phyloP scores from a whole-genome alignment of 768 basidiomycete genomes.

The Nevesoporus exiguus region DNA sequence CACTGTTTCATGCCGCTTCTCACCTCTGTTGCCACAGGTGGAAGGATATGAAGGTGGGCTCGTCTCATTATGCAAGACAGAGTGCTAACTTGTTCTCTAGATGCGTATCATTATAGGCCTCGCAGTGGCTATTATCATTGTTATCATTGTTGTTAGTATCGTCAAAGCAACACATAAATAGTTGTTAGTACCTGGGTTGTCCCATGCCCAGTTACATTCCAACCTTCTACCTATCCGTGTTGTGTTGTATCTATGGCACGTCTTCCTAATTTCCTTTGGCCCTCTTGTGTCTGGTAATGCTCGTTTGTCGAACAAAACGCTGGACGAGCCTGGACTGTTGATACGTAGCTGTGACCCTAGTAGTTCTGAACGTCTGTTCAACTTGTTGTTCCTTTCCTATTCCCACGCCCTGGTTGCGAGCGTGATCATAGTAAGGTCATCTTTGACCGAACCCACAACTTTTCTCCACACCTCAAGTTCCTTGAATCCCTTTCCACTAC shows the following conservation, averaged over 20 bases:
- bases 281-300: conserved; percentile 20
- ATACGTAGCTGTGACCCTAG: conserved; percentile 17
- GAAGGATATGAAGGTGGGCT: conserved; percentile 92
- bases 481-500: conserved; percentile 21
- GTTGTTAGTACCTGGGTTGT: neutral
- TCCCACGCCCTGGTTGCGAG: conserved; percentile 18
- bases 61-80: neutral
- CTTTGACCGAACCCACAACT: conserved; percentile 11
- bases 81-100: conserved; percentile 37
- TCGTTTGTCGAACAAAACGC: conserved; percentile 12
- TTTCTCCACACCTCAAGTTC: conserved; percentile 9
- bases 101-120: conserved; percentile 97
- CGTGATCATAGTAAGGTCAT: conserved; percentile 9
- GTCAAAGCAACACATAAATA: conserved; percentile 76
- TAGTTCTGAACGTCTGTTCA: conserved; percentile 9
- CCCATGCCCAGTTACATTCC: neutral
- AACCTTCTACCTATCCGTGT: conserved; percentile 20
- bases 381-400: conserved; percentile 19
- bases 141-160: conserved; percentile 95
- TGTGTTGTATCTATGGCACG: conserved; percentile 46
- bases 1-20: conserved; percentile 1
- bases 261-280: conserved; percentile 28
- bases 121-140: conserved; percentile 83
- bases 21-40: conserved; percentile 51
- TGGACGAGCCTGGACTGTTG: conserved; percentile 22